Conservation (phyloP, 2,329 filamentous ascomycete species). For the Claviceps sp. region DNA sequence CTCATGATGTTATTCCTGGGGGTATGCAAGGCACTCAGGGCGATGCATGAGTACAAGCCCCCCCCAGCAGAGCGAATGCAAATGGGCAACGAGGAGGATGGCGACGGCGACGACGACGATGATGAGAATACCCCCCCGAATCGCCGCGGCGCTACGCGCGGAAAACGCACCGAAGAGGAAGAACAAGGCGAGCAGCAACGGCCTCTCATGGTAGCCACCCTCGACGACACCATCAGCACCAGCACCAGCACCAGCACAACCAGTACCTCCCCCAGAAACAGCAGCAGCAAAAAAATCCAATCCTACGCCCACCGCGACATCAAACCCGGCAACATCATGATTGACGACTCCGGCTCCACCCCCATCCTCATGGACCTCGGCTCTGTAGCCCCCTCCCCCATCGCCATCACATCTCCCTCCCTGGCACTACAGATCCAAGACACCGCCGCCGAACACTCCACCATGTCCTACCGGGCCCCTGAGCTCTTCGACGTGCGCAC, state of each 20-base stretch:
- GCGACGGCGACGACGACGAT: conserved; percentile 18
- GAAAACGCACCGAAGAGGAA: conserved; percentile 15
- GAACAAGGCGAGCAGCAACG: conserved; percentile 60
- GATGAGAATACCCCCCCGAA: conserved; percentile 5
- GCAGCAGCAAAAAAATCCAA: conserved; percentile 34
- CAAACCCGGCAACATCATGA: conserved; percentile 98
- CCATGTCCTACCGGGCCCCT: conserved; percentile 95
- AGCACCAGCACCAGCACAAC: not conserved
- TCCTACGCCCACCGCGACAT: conserved; percentile 94
- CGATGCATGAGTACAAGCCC: conserved; percentile 76
- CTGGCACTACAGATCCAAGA: conserved; percentile 89
- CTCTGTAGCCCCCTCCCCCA: conserved; percentile 75
- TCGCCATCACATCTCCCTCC: conserved; percentile 78
- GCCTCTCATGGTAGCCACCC: conserved; percentile 53
- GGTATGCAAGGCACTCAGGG: conserved; percentile 73
- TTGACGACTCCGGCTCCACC: conserved; percentile 73
- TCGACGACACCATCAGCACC: not conserved
- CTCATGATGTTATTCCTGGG: conserved; percentile 86
- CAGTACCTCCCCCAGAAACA: not conserved
- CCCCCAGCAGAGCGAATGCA: conserved; percentile 36
- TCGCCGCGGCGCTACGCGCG: too few relatives aligned
- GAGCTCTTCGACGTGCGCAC: conserved; percentile 98
- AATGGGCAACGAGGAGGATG: conserved; percentile 31
- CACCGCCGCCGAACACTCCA: conserved; percentile 87
- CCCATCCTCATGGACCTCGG: conserved; percentile 97